Base-by-base conservation (phyloP, 1,139 yeast genomes). In the Sugiyamaella grinbergsii region DNA sequence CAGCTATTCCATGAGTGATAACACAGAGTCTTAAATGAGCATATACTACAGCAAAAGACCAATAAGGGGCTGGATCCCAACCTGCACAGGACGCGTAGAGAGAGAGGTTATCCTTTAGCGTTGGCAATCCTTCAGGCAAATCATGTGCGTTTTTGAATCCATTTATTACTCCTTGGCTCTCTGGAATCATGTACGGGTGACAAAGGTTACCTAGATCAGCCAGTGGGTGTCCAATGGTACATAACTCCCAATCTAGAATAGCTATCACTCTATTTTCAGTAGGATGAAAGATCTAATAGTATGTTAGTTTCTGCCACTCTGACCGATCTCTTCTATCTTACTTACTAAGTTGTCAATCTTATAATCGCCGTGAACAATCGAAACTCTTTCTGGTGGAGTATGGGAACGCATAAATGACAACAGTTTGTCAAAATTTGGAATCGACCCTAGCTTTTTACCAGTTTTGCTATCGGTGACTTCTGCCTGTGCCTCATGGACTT, bases 1-100 rank as follows among this genome's bases (percentile, higher is more conserved):
- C 83, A 8, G 83, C 84, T 54, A 83, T 81, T 3, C 89, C 89
- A 58, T 83, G 89, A 29, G 79, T 72, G 54, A 83, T 83, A 18
- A 83, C 86, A 56, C 80, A 73, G 31, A 82, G 71, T 40, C 88
- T 68, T 47, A 79, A 72, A 50, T 82, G 72, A 0, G 85, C 85
- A 64, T 81, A 82, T 1, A 80, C 83, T 23, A 71, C 74, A 0
- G 85, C 88, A 51, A 78, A 77, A 7, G 67, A 64, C 85, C 86
- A 82, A 46, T 71, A 60, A 2, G 56, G 53, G 6, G 53, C 44
- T 6, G 71, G 71, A 50, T 69, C 62, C 64, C 70, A 68, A 5
- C 68, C 68, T 4, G 68, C 56, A 11, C 48, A 31, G 1, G 49
- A 39, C 5, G 55, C 41, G 43, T 69, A 69, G 34, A 47, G 50